A percentile compares a stretch with the other conserved stretches of the same genome.
These are phyloP conservation scores for Penstemon davidsonii DNA, from an alignment of 257 asterid genomes.

Conservation along the genomic window DNA sequence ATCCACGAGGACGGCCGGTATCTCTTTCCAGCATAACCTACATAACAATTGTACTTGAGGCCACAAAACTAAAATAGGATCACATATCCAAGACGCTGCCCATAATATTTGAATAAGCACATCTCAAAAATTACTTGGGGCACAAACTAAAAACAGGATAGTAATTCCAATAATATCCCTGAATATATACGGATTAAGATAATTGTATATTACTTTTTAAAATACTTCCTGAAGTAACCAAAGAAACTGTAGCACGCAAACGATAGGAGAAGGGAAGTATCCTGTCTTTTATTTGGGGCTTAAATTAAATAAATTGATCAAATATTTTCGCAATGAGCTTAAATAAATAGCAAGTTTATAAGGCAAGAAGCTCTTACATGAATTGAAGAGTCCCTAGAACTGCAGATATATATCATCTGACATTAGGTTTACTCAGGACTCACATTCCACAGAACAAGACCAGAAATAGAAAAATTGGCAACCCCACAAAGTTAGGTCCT, in stretches of 20 bases:
- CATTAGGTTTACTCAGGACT: conserved; percentile 35
- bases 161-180: too few species aligned
- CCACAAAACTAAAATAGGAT: not conserved
- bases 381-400: conserved; percentile 30
- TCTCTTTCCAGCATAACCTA: conserved; percentile 95
- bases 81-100: not conserved
- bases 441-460: conserved; percentile 32
- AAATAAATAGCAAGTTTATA: conserved; percentile 20
- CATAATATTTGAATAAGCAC: not conserved
- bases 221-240: not conserved
- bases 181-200: too few species aligned
- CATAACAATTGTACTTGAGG: conserved; percentile 20
- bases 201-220: not conserved
- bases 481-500: conserved; percentile 35
- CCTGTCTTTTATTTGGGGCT: not conserved
- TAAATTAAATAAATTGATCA: not conserved
- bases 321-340: not conserved
- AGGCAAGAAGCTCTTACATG: conserved; percentile 48
- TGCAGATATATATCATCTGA: conserved; percentile 45
- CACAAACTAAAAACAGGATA: too few species aligned
- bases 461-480: conserved; percentile 37
- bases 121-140: too few species aligned
- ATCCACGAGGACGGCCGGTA: conserved; percentile 98
- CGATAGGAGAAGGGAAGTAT: conserved; percentile 2
- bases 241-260: not conserved